Evolutionary conservation across 2,329 filamentous ascomycete genomes (phyloP), one percentile per base, ranked within the genome.

Genomic region (Parastagonospora avenae): DNA sequence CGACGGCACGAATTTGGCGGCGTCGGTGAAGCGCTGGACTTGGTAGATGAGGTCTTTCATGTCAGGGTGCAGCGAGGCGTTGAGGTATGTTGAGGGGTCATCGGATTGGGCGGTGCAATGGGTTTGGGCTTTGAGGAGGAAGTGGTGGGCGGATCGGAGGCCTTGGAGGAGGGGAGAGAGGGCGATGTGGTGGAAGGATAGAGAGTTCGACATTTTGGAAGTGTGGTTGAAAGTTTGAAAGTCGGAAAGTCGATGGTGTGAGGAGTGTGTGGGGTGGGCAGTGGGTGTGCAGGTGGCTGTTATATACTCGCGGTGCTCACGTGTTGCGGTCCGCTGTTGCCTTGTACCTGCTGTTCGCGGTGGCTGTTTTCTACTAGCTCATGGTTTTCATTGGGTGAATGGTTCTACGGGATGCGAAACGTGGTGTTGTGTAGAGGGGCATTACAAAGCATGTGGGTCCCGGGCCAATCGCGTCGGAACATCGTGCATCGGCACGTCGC

Each of bases 1-100:
- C 1, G 65, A 55, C 16, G 75, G 70, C 31, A 76, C 57, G 48
- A 68, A 67, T 50, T 79, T 79, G 32, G 77, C 71, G 1, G 68
- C 67, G 62, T 80, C 76, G 60, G 70, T 76, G 48, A 70, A 57
- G 36, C 66, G 64, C 48, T 80, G 75, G 62, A 84, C 68, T 60
- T 85, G 82, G 68, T 72, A 82, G 50, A 72, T 51, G 40, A 84
- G 66, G 4, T 74, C 63, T n/a, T 65, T 53, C 82, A 84, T 84
- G 67, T 82, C 79, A 0, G 73, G 73, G 49, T 74, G 64, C 15
- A 85, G 71, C 2, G 72, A 71, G n/a, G 73, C 70, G 7, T 74
- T 66, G 39, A 79, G 48, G 40, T 79, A 64, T 24, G 74, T 69
- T 3, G 67, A 53, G 4, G 73, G 61, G 10, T 72, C 57, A 36